Evolutionary conservation across 2,329 filamentous ascomycete genomes (phyloP).

Genomic region (Claviceps cyperi): DNA sequence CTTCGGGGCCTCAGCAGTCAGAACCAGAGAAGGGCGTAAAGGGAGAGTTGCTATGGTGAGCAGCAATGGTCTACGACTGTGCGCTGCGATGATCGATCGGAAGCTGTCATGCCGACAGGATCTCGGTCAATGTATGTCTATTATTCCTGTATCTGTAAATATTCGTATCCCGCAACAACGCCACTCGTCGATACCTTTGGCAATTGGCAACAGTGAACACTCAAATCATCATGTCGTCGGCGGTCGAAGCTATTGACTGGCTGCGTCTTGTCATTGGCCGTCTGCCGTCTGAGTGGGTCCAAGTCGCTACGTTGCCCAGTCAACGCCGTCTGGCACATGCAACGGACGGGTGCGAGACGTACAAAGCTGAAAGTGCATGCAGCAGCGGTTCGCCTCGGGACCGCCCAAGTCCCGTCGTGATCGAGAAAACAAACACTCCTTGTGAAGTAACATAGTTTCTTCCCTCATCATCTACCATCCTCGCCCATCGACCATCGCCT

Average conservation of each 20-base stretch:
- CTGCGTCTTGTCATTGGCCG: neutral
- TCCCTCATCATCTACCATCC: neutral
- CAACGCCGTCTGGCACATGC: constrained; percentile 7
- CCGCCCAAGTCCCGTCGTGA: neutral
- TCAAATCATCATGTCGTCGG: too few species aligned
- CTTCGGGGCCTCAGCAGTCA: constrained; percentile 3
- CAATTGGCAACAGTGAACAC: too few species aligned
- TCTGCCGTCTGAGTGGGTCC: neutral
- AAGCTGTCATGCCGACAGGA: neutral
- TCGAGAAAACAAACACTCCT: constrained; percentile 4
- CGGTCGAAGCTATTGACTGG: neutral
- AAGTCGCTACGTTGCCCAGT: constrained; percentile 10
- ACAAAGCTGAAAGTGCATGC: constrained; percentile 6
- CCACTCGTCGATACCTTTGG: neutral
- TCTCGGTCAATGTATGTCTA: neutral
- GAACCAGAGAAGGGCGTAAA: constrained; percentile 21
- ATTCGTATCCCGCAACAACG: neutral
- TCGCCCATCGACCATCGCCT: neutral
- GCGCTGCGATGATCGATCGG: neutral
- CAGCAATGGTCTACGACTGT: neutral
- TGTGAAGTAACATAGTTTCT: neutral
- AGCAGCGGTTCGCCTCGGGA: neutral
- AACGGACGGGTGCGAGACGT: constrained; percentile 4
- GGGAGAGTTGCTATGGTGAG: constrained; percentile 23
- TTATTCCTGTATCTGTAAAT: neutral